phyloP scores from a whole-genome alignment of 1,284 basidiomycete species.

The Papiliotrema nemorosa region DNA sequence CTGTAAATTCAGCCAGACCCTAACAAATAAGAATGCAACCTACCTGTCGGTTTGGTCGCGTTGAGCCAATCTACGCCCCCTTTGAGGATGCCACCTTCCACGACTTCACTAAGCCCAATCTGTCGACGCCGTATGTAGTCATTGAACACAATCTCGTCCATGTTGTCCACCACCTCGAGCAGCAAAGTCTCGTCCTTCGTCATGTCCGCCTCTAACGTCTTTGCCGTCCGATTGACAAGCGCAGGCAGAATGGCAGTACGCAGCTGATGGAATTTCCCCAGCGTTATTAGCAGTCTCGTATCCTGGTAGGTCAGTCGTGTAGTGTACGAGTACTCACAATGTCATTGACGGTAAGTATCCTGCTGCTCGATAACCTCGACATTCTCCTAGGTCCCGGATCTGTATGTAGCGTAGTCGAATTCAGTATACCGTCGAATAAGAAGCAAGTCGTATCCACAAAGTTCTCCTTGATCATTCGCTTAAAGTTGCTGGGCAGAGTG shows the following conservation, averaged over 20 bases:
- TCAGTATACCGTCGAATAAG: conserved; percentile 83
- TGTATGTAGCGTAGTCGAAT: conserved; percentile 56
- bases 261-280: conserved; percentile 83
- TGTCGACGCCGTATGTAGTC: conserved; percentile 80
- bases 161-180: conserved; percentile 69
- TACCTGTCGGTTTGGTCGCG: conserved; percentile 80
- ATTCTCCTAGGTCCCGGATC: conserved; percentile 12
- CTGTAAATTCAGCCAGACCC: conserved; percentile 49
- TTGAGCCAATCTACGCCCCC: conserved; percentile 85
- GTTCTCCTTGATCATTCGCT: conserved; percentile 71
- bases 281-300: conserved; percentile 77
- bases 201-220: conserved; percentile 69
- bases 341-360: conserved; percentile 49
- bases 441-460: conserved; percentile 87
- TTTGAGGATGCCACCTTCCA: conserved; percentile 75
- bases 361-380: conserved; percentile 52
- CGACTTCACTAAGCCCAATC: conserved; percentile 61
- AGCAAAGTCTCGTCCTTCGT: conserved; percentile 74
- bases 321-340: conserved; percentile 16
- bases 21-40: conserved; percentile 20
- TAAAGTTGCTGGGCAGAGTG: conserved; percentile 39
- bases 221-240: conserved; percentile 76
- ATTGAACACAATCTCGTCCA: conserved; percentile 83
- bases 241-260: conserved; percentile 67
- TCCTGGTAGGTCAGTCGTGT: conserved; percentile 57